Percentiles rank a stretch among this genome's conserved stretches.
Conservation (phyloP, 345 rosid species). For the Gossypium sturtianum region DNA sequence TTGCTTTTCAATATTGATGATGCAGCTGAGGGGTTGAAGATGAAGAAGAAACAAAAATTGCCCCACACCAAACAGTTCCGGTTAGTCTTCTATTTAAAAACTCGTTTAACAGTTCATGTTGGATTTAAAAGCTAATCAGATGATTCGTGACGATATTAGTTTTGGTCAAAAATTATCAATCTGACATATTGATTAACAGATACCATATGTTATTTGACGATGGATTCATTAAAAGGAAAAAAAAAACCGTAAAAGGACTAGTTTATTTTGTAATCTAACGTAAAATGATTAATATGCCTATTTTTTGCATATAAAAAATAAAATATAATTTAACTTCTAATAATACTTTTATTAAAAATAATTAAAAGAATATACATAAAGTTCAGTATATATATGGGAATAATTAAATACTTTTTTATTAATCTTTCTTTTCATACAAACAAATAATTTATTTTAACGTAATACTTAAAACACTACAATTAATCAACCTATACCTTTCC, state of each 20-base stretch:
- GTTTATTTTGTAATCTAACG: too few species aligned
- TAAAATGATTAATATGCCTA: too few species aligned
- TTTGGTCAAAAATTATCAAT: neutral
- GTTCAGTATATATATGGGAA: neutral
- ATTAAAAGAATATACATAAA: neutral
- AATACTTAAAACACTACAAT: neutral
- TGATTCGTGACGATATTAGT: too few species aligned
- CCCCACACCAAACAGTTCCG: constrained; percentile 71
- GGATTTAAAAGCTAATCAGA: too few species aligned
- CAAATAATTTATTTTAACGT: neutral
- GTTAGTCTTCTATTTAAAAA: constrained; percentile 32
- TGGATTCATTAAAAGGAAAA: neutral
- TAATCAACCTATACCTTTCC: neutral
- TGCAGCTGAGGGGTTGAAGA: constrained; percentile 31
- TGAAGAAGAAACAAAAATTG: constrained; percentile 56
- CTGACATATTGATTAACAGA: neutral
- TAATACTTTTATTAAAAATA: too few species aligned
- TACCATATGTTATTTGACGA: neutral
- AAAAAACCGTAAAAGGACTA: too few species aligned
- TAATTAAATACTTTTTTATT: neutral
- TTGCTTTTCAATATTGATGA: constrained; percentile 55
- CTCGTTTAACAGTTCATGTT: neutral
- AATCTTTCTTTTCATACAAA: neutral
- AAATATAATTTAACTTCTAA: too few species aligned
- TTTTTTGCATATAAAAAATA: too few species aligned